Conservation (phyloP, 2,329 filamentous ascomycete genomes). For the Talaromyces verruculosus region DNA sequence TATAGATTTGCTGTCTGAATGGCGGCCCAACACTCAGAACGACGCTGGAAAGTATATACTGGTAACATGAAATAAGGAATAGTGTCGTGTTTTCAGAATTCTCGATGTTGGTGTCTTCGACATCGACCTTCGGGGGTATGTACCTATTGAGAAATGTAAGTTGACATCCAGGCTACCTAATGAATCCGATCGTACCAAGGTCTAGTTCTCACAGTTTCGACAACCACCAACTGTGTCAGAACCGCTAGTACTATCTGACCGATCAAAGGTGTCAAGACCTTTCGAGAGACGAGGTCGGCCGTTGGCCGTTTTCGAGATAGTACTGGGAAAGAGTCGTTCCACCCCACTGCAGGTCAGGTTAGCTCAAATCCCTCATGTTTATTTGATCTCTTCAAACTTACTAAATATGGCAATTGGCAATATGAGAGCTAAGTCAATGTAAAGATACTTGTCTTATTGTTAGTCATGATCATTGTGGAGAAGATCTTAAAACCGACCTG, state of each 20-base stretch:
- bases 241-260: constrained; percentile 86
- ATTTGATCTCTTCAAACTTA: constrained; percentile 41
- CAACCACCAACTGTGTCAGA: constrained; percentile 71
- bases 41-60: constrained; percentile 88
- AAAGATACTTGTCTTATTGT: constrained; percentile 67
- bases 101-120: constrained; percentile 76
- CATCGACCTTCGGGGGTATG: constrained; percentile 73
- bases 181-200: constrained; percentile 59
- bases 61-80: constrained; percentile 87
- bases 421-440: constrained; percentile 90
- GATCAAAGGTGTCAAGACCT: constrained; percentile 83
- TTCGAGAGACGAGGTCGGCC: constrained; percentile 85
- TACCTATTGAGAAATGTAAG: constrained; percentile 55
- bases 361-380: background rate
- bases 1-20: constrained; percentile 75
- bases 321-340: constrained; percentile 78
- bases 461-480: constrained; percentile 10
- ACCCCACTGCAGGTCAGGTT: constrained; percentile 66
- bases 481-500: constrained; percentile 55
- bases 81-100: constrained; percentile 93
- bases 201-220: constrained; percentile 72
- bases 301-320: constrained; percentile 85
- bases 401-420: constrained; percentile 95
- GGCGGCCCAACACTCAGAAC: constrained; percentile 89
- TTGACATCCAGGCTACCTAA: constrained; percentile 22